Conservation (phyloP, 805 yeast species). For the Yamadazyma ubonensis region DNA sequence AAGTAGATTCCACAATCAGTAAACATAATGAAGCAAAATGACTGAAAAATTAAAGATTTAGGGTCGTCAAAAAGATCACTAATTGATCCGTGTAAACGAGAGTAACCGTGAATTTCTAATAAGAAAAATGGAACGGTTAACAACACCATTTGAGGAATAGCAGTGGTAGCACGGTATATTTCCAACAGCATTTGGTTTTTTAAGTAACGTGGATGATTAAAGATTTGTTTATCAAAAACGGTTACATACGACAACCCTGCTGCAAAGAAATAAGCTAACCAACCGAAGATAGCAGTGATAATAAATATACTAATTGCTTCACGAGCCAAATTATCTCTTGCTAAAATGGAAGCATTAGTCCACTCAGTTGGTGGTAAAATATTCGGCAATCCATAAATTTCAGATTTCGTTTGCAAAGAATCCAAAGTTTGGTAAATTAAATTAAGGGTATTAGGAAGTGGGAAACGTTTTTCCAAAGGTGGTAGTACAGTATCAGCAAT, state of each 20-base stretch:
- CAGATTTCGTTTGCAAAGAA: conserved; percentile 30
- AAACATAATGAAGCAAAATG: conserved; percentile 80
- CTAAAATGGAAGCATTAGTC: conserved; percentile 65
- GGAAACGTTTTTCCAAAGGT: neutral
- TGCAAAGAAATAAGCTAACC: conserved; percentile 71
- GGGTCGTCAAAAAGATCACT: conserved; percentile 66
- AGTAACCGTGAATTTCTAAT: conserved; percentile 78
- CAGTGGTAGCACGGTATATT: conserved; percentile 69
- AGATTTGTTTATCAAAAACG: conserved; percentile 83
- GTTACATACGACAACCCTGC: conserved; percentile 77
- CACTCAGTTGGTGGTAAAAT: conserved; percentile 55
- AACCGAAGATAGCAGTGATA: conserved; percentile 79
- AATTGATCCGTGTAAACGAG: conserved; percentile 69
- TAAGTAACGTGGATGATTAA: conserved; percentile 93
- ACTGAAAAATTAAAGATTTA: conserved; percentile 61
- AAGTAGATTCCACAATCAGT: conserved; percentile 92
- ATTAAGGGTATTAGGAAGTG: conserved; percentile 12
- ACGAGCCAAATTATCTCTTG: conserved; percentile 72
- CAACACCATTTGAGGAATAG: conserved; percentile 87
- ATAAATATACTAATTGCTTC: conserved; percentile 65
- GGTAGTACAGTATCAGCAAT: neutral
- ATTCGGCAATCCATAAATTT: conserved; percentile 61
- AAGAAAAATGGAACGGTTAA: conserved; percentile 90
- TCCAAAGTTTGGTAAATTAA: conserved; percentile 13
- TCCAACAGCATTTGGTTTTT: conserved; percentile 91